Base-by-base conservation (phyloP, 768 basidiomycete genomes). In the Kwoniella botswanensis region DNA sequence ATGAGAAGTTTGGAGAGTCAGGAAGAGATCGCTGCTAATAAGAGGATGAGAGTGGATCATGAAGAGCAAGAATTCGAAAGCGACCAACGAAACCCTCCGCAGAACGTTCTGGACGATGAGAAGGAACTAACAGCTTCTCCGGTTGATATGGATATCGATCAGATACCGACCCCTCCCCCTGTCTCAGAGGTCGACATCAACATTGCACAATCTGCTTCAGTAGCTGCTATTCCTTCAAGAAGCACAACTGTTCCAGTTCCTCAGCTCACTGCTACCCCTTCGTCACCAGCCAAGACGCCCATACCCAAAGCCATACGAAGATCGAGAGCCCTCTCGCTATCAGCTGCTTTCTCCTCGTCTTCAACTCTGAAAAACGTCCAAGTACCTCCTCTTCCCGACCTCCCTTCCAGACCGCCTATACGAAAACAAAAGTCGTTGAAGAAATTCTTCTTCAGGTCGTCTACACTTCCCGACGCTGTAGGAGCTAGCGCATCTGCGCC, bases 361-460 rank as follows among this genome's bases (percentile, higher is more conserved):
- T 65, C 56, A 0, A 64, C 68, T 7, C 53, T 63, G 13, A 63
- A 56, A 11, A 63, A 54, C 52, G 62, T 62, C 43, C 67, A 71
- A 17, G 61, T 64, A 18, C 65, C 65, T 1, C 57, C 68, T 0
- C 35, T 54, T 4, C 52, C 68, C 6, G 22, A 70, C 35, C 52
- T 57, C 10, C 70, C 71, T 22, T 43, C 62, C 42, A 21, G 63
- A 41, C 63, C 71, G 1, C 68, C 70, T 13, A 75, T 74, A 5
- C 68, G 67, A 4, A 74, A 76, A 61, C 73, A 79, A 44, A 74
- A 72, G 22, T 76, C 75, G 15, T 55, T 79, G 46, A 79, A 79
- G 54, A 65, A 71, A 22, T 71, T 79, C 70, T 74, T 79, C 66
- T 75, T 79, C 64, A 68, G 58, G 57, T 70, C 72, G 21, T 53